Base-by-base conservation (phyloP, 148 eudicot genomes). In the Polygonum maritimum region DNA sequence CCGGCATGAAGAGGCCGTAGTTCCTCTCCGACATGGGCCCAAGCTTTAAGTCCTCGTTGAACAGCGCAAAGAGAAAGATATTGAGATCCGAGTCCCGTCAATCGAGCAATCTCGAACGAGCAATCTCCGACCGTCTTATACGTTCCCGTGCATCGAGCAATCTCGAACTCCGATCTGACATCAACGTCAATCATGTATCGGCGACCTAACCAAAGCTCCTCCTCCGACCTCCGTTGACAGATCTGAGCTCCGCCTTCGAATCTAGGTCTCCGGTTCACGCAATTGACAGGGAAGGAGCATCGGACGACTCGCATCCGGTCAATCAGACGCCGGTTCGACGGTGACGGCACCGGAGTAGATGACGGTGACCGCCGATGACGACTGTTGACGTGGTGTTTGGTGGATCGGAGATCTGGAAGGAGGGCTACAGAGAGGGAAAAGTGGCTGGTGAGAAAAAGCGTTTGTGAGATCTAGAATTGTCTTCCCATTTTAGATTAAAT, bases 11-110 rank as follows among this genome's bases (percentile, higher is more conserved):
- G 62, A 77, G 51, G 12, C 79, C 79, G 39, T 77, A 77, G 33
- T 77, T 77, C 74, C 79, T 48, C 79, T 77, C 62, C 45, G 79
- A 77, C 10, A 65, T 49, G 31, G 79, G 79, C 0, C 79, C 79
- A 1, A 65, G 79, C 63, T 77, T 77, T 74, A 77, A 35, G 39
- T 77, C 52, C 65, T 77, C 79, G 39, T 77, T 77, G 52, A 77
- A 77, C n/a, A 77, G 48, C 26, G 79, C 79, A 19, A 77, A 77
- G 8, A 77, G 22, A 52, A 47, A 69, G n/a, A 77, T 62, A 52
- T 45, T 77, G 74, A 77, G 63, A 48, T 48, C 55, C 74, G 70
- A 39, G 22, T 38, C 38, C 18, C n/a, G n/a, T n/a, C n/a, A n/a
- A n/a, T n/a, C n/a, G n/a, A n/a, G n/a, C n/a, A n/a, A n/a, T n/a